A percentile compares a stretch with the other conserved stretches of the same genome.
These are phyloP conservation scores for Heimioporus sp. DNA, from an alignment of 768 basidiomycete species.

Conservation along the genomic window DNA sequence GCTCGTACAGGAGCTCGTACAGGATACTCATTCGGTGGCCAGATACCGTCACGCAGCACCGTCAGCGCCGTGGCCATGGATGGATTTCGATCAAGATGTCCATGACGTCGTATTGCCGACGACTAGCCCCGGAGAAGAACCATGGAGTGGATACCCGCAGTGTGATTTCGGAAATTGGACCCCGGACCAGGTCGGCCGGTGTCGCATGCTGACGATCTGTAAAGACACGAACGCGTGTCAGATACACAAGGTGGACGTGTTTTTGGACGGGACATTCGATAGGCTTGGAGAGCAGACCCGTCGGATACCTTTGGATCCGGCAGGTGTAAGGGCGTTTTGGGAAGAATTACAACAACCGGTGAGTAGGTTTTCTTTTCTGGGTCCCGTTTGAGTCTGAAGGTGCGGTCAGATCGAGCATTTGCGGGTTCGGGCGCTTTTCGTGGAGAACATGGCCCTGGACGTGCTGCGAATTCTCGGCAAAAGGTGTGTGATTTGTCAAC, in stretches of 20 bases:
- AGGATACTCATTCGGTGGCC: conserved; percentile 15
- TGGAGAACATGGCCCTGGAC: conserved; percentile 33
- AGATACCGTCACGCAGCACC: conserved; percentile 39
- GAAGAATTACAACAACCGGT: conserved; percentile 24
- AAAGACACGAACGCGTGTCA: conserved; percentile 5
- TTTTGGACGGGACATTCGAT: conserved; percentile 10
- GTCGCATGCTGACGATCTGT: conserved; percentile 31
- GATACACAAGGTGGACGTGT: conserved; percentile 22
- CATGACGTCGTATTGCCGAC: conserved; percentile 4
- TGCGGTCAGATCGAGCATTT: not conserved
- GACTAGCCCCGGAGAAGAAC: not conserved
- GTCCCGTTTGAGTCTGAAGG: not conserved
- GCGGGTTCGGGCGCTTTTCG: conserved; percentile 34
- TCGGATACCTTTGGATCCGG: conserved; percentile 12
- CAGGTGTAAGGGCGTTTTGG: conserved; percentile 22
- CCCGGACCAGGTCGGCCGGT: conserved; percentile 36
- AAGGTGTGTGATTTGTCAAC: conserved; percentile 21
- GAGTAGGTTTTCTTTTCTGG: conserved; percentile 1
- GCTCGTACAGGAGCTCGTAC: not conserved
- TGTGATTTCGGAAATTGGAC: conserved; percentile 58
- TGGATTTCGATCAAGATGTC: conserved; percentile 32
- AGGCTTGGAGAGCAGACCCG: conserved; percentile 2
- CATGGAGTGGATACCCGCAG: conserved; percentile 46
- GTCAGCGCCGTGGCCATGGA: conserved; percentile 42
- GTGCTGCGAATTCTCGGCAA: conserved; percentile 38